Base-by-base conservation (phyloP, 2,329 filamentous ascomycete genomes). In the Diaporthe velutina region DNA sequence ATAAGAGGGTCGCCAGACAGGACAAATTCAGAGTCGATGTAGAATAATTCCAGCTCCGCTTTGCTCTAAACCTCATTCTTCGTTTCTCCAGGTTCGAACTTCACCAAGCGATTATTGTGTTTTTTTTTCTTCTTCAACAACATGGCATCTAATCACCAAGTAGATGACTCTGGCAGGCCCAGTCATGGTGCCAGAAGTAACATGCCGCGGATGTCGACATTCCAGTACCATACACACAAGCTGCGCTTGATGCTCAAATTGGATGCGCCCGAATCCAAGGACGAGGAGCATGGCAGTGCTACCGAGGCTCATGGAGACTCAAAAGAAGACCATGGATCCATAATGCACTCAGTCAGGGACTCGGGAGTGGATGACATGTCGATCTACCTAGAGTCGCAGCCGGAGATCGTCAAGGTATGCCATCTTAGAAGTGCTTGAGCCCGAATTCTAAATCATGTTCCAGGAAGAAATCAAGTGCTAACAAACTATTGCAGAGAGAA, bases 181-280 rank as follows among this genome's bases (percentile, higher is more conserved):
- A 67, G 61, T 28, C 61, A 48, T 25, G 61, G 13, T 35, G 22
- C 22, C 30, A 50, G 30, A 30, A 35, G 7, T n/a, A 52, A 67
- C 8, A 33, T 67, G 61, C 19, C 61, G 30, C 42, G 61, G 40
- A 67, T 50, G 45, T 67, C 61, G 9, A 67, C 61, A 67, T 67
- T 67, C 22, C 42, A 42, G 1, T 67, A 67, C 22, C 61, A 67
- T 30, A 66, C 60, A 15, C 60, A 67, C 30, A 67, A 67, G 61
- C 61, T 67, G 30, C 61, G 61, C 42, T 50, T 67, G 42, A 67
- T 67, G 61, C 61, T 67, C 30, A 67, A 67, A 17, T 25, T 67
- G 12, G 61, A 52, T 38, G 30, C 22, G 5, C 61, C 61, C 2
- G 30, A 38, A 7, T 19, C 35, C 13, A 50, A 67, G 42, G 42